A percentile compares a stretch with the other conserved stretches of the same genome.
phyloP scores from a whole-genome alignment of 169 alveolate genomes.

The Eimeria tenella region DNA sequence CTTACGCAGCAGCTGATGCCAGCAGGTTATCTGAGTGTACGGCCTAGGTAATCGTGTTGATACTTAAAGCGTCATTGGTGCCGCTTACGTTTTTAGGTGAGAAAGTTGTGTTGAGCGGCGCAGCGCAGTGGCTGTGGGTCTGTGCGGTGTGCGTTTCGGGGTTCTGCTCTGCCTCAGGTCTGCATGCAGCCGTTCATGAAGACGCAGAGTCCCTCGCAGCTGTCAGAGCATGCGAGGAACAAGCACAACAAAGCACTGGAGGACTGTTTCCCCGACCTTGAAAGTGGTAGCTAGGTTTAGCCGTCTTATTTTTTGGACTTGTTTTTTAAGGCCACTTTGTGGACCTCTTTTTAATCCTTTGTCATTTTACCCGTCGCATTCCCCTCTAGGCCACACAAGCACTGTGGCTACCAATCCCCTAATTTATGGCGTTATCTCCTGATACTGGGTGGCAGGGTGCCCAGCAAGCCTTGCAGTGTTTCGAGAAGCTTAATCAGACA shows the following conservation, averaged over 20 bases:
- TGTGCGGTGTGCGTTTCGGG: neutral
- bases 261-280: slow-evolving; percentile 75
- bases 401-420: no score
- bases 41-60: no score
- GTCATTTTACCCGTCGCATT: no score
- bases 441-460: no score
- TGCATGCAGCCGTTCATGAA: slow-evolving; percentile 81
- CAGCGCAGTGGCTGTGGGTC: neutral
- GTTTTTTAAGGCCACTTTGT: neutral
- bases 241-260: slow-evolving; percentile 67
- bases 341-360: no score
- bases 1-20: no score
- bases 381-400: no score
- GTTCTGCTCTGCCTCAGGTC: slow-evolving; percentile 24
- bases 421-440: no score
- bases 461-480: no score
- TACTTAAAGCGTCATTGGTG: no score
- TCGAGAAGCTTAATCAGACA: no score
- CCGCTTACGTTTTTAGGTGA: neutral
- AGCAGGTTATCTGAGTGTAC: no score
- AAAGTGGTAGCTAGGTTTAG: neutral
- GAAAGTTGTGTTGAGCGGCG: neutral
- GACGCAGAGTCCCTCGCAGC: slow-evolving; percentile 78
- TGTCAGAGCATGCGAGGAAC: slow-evolving; percentile 76
- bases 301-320: neutral